Conservation (phyloP, 1,284 basidiomycete genomes). For the Marasmius sp. region DNA sequence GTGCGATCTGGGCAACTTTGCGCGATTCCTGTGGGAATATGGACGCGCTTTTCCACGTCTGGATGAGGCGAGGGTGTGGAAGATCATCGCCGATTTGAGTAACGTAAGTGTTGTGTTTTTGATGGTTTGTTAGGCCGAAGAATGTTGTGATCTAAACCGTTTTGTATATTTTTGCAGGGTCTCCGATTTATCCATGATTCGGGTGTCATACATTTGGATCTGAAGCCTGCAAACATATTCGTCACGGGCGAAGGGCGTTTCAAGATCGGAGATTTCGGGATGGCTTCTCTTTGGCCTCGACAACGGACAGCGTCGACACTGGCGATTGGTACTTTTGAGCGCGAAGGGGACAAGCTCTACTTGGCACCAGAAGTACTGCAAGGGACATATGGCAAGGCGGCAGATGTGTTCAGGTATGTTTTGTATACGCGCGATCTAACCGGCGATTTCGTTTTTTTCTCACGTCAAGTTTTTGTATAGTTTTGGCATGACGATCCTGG, state of each 20-base stretch:
- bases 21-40: slow-evolving; percentile 91
- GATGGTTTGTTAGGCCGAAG: slow-evolving; percentile 19
- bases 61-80: slow-evolving; percentile 96
- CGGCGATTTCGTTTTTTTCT: slow-evolving; percentile 31
- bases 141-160: slow-evolving; percentile 18
- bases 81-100: slow-evolving; percentile 89
- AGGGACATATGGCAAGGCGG: slow-evolving; percentile 89
- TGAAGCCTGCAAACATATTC: slow-evolving; percentile 98
- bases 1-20: slow-evolving; percentile 90
- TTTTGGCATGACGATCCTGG: slow-evolving; percentile 93
- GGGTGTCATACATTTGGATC: slow-evolving; percentile 92
- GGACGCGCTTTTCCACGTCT: slow-evolving; percentile 82
- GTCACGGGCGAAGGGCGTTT: slow-evolving; percentile 87
- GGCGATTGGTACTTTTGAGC: slow-evolving; percentile 60
- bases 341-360: slow-evolving; percentile 97
- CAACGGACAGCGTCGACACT: slow-evolving; percentile 32
- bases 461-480: slow-evolving; percentile 47
- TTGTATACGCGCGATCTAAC: slow-evolving; percentile 23
- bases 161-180: slow-evolving; percentile 49
- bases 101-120: slow-evolving; percentile 57
- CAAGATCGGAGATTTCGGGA: slow-evolving; percentile 99
- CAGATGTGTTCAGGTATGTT: slow-evolving; percentile 92
- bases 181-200: slow-evolving; percentile 87
- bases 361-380: slow-evolving; percentile 97
- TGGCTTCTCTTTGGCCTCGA: slow-evolving; percentile 87